Percentiles rank a stretch among this genome's conserved stretches.
Evolutionary conservation across 371 early-diverging fungal genomes (phyloP).

Genomic region (Mortierella sp.): DNA sequence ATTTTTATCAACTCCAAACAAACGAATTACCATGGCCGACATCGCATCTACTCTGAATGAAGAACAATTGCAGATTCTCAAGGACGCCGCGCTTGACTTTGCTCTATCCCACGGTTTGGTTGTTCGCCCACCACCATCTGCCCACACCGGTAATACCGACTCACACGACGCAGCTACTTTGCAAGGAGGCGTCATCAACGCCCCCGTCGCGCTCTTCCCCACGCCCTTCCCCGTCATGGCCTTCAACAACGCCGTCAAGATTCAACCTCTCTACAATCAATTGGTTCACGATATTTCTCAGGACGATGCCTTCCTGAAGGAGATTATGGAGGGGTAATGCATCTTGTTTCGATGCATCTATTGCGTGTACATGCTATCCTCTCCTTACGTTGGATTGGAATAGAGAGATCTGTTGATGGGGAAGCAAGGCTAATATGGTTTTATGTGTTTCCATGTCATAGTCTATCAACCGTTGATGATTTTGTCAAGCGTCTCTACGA

Average conservation of each 20-base stretch:
- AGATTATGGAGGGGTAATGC: conserved; percentile 79
- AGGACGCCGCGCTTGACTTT: conserved; percentile 82
- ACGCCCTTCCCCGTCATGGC: conserved; percentile 84
- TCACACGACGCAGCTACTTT: conserved; percentile 23
- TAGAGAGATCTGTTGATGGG: neutral
- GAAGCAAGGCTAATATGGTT: neutral
- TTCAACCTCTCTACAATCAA: conserved; percentile 88
- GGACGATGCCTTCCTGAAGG: conserved; percentile 83
- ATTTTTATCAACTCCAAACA: neutral
- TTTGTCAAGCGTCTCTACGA: conserved; percentile 85
- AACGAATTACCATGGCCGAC: conserved; percentile 30
- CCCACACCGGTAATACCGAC: conserved; percentile 56
- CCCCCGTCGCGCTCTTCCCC: conserved; percentile 93
- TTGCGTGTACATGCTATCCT: neutral
- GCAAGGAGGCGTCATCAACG: conserved; percentile 74
- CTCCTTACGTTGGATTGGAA: neutral
- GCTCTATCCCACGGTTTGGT: conserved; percentile 84
- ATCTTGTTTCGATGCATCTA: neutral
- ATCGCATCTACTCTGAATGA: conserved; percentile 52
- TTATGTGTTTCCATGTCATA: conserved; percentile 38
- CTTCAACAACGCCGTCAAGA: conserved; percentile 80
- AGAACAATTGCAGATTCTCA: conserved; percentile 57
- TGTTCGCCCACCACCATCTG: conserved; percentile 70
- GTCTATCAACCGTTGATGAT: conserved; percentile 86
- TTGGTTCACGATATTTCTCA: conserved; percentile 85